Percentiles rank a stretch among this genome's conserved stretches.
phyloP scores from a whole-genome alignment of 2,329 filamentous ascomycete species.

The Pseudocercospora eumusae region DNA sequence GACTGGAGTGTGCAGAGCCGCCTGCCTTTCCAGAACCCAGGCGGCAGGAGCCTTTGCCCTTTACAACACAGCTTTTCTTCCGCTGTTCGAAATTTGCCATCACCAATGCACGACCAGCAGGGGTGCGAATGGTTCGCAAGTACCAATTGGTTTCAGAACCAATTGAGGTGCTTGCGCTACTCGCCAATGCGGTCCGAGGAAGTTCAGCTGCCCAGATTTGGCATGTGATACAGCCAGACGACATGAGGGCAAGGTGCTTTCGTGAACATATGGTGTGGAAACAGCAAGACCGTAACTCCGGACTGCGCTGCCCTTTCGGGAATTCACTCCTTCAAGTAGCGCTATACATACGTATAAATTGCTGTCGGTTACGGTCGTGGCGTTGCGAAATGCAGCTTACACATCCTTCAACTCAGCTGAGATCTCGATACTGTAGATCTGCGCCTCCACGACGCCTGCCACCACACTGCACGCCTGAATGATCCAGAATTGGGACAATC shows the following conservation, averaged over 20 bases:
- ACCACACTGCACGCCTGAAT: constrained; percentile 1
- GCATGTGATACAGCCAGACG: neutral
- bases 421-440: neutral
- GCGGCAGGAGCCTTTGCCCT: neutral
- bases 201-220: neutral
- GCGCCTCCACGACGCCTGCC: neutral
- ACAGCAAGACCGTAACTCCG: neutral
- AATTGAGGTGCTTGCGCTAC: neutral
- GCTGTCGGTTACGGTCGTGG: neutral
- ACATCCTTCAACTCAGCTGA: constrained; percentile 2
- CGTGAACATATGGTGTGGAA: neutral
- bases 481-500: neutral
- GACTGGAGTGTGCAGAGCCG: neutral
- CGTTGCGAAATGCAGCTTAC: constrained; percentile 1
- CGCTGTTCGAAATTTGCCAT: neutral
- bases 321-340: neutral
- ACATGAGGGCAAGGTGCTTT: neutral
- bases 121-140: neutral
- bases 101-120: neutral
- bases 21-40: neutral
- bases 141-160: neutral
- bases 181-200: neutral
- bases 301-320: neutral
- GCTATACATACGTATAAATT: neutral
- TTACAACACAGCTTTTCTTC: neutral